Evolutionary conservation across 2,329 filamentous ascomycete species (phyloP).

Genomic region (Ceratocystis huliohia): DNA sequence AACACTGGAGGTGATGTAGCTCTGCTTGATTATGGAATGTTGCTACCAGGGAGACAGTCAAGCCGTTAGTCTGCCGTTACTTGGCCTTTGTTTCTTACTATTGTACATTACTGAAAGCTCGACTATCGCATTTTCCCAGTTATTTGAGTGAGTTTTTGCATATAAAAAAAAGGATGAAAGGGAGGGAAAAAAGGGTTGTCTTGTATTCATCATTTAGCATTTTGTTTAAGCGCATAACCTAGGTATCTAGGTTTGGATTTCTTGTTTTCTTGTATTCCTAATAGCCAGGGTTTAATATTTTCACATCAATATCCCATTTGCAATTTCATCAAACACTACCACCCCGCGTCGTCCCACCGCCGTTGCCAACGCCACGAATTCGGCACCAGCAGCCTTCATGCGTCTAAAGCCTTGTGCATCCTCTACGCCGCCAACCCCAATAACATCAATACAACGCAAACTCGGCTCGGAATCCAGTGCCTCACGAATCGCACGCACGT

Average conservation of each 20-base stretch:
- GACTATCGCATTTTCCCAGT: neutral
- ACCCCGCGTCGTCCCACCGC: constrained; percentile 53
- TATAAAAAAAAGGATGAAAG: too few relatives aligned
- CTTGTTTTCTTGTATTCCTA: neutral
- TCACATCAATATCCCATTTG: constrained; percentile 15
- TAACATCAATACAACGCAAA: constrained; percentile 46
- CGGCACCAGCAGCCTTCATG: constrained; percentile 55
- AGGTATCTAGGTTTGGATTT: neutral
- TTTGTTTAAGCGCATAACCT: neutral
- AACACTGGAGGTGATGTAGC: neutral
- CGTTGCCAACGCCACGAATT: constrained; percentile 55
- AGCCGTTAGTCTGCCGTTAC: neutral
- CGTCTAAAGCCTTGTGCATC: constrained; percentile 49
- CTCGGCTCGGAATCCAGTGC: constrained; percentile 40
- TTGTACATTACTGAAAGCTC: neutral
- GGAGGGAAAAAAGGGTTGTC: too few relatives aligned
- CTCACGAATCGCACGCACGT: constrained; percentile 53
- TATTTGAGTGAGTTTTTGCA: too few relatives aligned
- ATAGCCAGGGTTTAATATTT: constrained; percentile 15
- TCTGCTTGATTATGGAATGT: neutral
- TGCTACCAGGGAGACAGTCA: neutral
- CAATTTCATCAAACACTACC: constrained; percentile 48
- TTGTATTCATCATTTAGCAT: too few relatives aligned
- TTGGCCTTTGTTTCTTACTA: neutral
- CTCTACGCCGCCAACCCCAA: constrained; percentile 61